Evolutionary conservation across 2,329 filamentous ascomycete species (phyloP).

Genomic region (Claviceps arundinis): DNA sequence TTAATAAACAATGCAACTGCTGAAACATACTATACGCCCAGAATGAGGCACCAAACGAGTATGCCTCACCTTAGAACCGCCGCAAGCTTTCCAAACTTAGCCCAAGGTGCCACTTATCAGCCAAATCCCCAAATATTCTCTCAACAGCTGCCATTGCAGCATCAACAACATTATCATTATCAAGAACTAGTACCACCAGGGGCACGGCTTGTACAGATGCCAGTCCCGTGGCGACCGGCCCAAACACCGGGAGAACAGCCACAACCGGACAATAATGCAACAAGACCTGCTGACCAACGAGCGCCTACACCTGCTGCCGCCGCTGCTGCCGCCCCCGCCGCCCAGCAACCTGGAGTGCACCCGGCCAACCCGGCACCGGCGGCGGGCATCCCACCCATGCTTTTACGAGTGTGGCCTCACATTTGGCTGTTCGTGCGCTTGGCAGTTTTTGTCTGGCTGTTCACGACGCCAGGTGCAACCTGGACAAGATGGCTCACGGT

Average conservation of each 20-base stretch:
- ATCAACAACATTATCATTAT: conserved; percentile 8
- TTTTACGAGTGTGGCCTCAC: conserved; percentile 39
- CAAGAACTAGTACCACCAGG: conserved; percentile 8
- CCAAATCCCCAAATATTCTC: not conserved
- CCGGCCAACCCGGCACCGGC: conserved; percentile 24
- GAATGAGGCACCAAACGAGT: conserved; percentile 15
- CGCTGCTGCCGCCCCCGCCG: not conserved
- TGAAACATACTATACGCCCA: conserved; percentile 39
- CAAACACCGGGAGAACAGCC: conserved; percentile 13
- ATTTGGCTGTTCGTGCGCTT: conserved; percentile 48
- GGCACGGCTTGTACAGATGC: not conserved
- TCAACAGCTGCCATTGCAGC: conserved; percentile 8
- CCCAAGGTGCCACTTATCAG: not conserved
- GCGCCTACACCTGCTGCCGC: not conserved
- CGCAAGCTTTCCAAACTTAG: conserved; percentile 7
- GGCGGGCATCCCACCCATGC: conserved; percentile 18
- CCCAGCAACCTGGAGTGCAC: conserved; percentile 14
- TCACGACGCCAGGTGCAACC: conserved; percentile 42
- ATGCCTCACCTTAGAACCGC: conserved; percentile 15
- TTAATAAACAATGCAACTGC: conserved; percentile 36
- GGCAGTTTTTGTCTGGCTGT: conserved; percentile 50
- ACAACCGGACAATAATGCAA: not conserved
- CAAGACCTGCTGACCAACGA: not conserved
- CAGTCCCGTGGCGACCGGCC: conserved; percentile 6
- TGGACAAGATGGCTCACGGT: conserved; percentile 48